A percentile compares a stretch with the other conserved stretches of the same genome.
These are phyloP conservation scores for Epichloe hybrida DNA, from an alignment of 2,329 filamentous ascomycete species.

Conservation along the genomic window DNA sequence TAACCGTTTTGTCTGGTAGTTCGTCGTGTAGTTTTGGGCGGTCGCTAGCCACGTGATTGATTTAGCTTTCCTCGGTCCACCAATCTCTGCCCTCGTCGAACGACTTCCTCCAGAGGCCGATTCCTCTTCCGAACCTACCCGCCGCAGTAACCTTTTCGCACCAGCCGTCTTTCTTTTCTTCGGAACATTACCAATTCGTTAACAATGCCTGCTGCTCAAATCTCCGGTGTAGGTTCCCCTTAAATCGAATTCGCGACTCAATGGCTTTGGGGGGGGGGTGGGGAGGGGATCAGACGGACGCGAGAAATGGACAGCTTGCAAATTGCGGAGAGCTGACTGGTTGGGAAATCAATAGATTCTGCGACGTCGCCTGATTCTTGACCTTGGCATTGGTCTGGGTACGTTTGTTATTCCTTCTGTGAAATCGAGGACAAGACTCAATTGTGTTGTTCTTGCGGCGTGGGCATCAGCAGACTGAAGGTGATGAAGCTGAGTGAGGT, in stretches of 20 bases:
- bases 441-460: neutral
- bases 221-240: conserved; percentile 41
- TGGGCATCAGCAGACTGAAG: neutral
- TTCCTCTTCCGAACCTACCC: neutral
- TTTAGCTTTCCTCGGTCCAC: neutral
- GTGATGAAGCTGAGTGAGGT: conserved; percentile 1
- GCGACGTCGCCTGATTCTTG: conserved; percentile 43
- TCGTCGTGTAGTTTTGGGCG: too few species aligned
- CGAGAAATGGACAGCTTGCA: neutral
- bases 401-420: conserved; percentile 16
- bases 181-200: conserved; percentile 7
- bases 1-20: conserved; percentile 6
- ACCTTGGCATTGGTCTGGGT: conserved; percentile 43
- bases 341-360: conserved; percentile 37
- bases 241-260: conserved; percentile 9
- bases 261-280: conserved; percentile 9
- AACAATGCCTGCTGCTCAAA: conserved; percentile 42
- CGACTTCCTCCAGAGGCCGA: neutral
- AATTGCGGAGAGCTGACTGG: conserved; percentile 23
- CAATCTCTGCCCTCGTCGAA: conserved; percentile 7
- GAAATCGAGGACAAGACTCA: neutral
- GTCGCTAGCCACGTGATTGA: too few species aligned
- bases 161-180: neutral
- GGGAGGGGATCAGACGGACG: neutral
- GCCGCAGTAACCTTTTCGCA: neutral